These are phyloP conservation scores for Dendrostoma leiphaemia DNA, from an alignment of 2,329 filamentous ascomycete genomes.

Conservation along the genomic window DNA sequence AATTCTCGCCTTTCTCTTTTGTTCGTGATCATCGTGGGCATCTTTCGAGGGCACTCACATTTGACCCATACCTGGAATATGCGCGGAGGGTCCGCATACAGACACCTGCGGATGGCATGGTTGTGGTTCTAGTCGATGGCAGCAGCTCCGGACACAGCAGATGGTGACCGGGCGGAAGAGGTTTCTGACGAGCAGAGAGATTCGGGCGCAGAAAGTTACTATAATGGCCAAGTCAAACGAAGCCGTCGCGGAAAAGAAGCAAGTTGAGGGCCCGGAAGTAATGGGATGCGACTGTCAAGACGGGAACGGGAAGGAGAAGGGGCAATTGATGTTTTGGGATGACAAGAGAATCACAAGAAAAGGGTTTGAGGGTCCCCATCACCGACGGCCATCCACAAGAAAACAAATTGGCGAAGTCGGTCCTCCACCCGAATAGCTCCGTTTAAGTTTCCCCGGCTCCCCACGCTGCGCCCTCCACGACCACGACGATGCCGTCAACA, in stretches of 20 bases:
- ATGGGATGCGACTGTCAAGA: no score
- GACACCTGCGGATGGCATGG: constrained; percentile 50
- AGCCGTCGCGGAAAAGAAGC: not conserved
- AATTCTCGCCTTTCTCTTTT: no score
- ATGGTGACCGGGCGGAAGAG: no score
- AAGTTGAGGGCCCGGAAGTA: not conserved
- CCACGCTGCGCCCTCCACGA: not conserved
- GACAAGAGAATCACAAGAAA: not conserved
- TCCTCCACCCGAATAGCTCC: not conserved
- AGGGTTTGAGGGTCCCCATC: not conserved
- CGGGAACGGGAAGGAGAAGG: not conserved
- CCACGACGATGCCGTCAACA: constrained; percentile 5
- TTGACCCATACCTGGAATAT: constrained; percentile 52
- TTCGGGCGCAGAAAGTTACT: no score
- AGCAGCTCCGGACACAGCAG: not conserved
- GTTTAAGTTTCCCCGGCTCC: not conserved
- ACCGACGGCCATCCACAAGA: not conserved
- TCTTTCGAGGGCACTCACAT: constrained; percentile 40
- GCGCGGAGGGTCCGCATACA: constrained; percentile 51
- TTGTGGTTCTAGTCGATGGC: not conserved
- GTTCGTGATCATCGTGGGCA: no score
- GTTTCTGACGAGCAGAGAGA: no score
- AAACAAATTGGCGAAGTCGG: not conserved
- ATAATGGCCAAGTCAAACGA: no score
- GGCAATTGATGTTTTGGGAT: not conserved